Percentiles rank a stretch among this genome's conserved stretches.
phyloP scores from a whole-genome alignment of 257 asterid genomes.

The Dorcoceras hygrometricum region DNA sequence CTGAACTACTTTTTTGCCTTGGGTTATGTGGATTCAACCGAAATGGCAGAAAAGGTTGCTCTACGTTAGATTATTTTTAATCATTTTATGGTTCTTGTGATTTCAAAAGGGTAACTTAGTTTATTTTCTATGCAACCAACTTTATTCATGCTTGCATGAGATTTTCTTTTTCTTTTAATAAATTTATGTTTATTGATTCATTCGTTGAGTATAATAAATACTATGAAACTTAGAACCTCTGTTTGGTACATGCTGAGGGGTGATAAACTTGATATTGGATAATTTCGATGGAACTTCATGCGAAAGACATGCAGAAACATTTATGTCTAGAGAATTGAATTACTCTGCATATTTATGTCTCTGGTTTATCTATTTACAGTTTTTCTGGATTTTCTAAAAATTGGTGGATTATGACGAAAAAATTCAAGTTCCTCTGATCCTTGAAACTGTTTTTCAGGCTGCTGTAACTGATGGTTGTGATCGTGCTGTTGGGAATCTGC shows the following conservation, averaged over 20 bases:
- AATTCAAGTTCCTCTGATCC: not conserved
- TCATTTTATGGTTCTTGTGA: no score
- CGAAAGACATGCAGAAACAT: not conserved
- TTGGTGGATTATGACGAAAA: no score
- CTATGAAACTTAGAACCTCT: not conserved
- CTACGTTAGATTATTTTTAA: no score
- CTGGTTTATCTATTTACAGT: no score
- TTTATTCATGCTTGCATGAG: not conserved
- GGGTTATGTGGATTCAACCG: no score
- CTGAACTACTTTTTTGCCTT: no score
- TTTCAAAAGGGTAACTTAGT: no score
- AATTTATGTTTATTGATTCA: not conserved
- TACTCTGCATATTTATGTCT: not conserved
- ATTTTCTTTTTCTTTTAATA: no score
- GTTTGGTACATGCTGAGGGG: not conserved
- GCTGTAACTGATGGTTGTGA: slow-evolving; percentile 75
- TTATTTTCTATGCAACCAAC: not conserved
- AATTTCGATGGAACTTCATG: not conserved
- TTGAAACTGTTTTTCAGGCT: slow-evolving; percentile 53
- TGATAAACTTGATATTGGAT: not conserved
- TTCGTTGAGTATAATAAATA: not conserved
- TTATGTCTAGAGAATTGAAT: not conserved
- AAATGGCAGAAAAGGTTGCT: no score
- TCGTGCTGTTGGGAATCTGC: slow-evolving; percentile 70
- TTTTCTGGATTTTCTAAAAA: no score